Evolutionary conservation across 805 yeast species (phyloP).

Genomic region (Wickerhamiella australiensis): DNA sequence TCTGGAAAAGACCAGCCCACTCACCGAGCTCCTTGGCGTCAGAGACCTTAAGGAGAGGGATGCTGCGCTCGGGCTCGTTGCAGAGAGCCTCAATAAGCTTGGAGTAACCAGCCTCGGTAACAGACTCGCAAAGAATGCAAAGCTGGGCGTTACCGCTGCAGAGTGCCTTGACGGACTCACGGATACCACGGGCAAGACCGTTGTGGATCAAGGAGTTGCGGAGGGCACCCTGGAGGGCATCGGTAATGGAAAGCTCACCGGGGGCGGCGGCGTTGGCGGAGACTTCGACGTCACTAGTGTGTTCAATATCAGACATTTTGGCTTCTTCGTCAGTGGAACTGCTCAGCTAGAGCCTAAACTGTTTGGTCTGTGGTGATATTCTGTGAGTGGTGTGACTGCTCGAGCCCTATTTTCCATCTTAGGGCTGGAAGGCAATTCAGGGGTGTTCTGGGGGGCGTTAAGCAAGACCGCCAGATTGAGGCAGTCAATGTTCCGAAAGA

Average conservation of each 20-base stretch:
- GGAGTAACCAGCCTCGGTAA: slow-evolving; percentile 92
- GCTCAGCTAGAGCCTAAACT: slow-evolving; percentile 20
- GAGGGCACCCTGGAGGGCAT: slow-evolving; percentile 94
- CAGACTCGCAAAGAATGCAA: slow-evolving; percentile 95
- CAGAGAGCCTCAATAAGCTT: slow-evolving; percentile 98
- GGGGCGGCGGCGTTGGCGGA: slow-evolving; percentile 70
- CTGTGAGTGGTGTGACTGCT: slow-evolving; percentile 6
- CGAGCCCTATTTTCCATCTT: slow-evolving; percentile 1
- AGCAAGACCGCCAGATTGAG: too few species aligned
- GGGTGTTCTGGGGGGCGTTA: background rate
- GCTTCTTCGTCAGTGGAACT: slow-evolving; percentile 27
- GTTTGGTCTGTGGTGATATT: background rate
- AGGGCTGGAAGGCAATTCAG: background rate
- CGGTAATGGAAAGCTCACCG: slow-evolving; percentile 91
- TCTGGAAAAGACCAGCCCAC: slow-evolving; percentile 99
- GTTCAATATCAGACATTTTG: slow-evolving; percentile 81
- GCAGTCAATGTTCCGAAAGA: too few species aligned
- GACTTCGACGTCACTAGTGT: slow-evolving; percentile 71
- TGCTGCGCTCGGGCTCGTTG: slow-evolving; percentile 92
- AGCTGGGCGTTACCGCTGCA: slow-evolving; percentile 96
- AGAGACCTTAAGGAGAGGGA: slow-evolving; percentile 97
- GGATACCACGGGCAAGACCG: slow-evolving; percentile 99
- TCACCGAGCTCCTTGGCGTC: slow-evolving; percentile 99
- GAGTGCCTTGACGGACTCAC: slow-evolving; percentile 99
- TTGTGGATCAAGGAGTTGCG: slow-evolving; percentile 90